Conservation (phyloP, 1,284 basidiomycete species). For the Cystobasidium sp. region DNA sequence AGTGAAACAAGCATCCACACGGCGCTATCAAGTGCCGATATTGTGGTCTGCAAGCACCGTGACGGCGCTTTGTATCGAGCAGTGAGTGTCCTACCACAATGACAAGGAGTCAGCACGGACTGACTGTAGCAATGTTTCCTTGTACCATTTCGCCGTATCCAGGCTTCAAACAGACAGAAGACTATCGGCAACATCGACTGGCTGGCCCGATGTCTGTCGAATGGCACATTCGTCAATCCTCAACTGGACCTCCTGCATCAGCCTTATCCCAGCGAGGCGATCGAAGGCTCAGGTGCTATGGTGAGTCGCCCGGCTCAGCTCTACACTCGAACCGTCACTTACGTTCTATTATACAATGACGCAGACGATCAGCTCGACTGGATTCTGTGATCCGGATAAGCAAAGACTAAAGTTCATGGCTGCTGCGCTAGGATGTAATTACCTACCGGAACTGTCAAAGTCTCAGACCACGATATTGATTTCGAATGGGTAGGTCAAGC, state of each 20-base stretch:
- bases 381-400: slow-evolving; percentile 29
- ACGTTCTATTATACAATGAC: background rate
- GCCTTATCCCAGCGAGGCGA: background rate
- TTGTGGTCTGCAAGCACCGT: background rate
- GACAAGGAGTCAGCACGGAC: too few species aligned
- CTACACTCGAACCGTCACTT: too few species aligned
- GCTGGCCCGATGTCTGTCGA: slow-evolving; percentile 1
- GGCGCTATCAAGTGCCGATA: background rate
- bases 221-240: background rate
- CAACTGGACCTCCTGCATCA: slow-evolving; percentile 12
- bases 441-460: slow-evolving; percentile 19
- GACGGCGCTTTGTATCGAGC: background rate
- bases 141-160: too few species aligned
- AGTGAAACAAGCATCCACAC: background rate
- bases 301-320: background rate
- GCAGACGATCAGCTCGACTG: slow-evolving; percentile 33
- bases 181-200: slow-evolving; percentile 21
- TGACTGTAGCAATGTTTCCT: too few species aligned
- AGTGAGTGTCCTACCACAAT: too few species aligned
- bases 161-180: slow-evolving; percentile 6
- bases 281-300: background rate
- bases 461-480: slow-evolving; percentile 24
- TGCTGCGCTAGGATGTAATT: slow-evolving; percentile 4
- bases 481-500: slow-evolving; percentile 14
- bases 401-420: slow-evolving; percentile 9